Evolutionary conservation across 768 basidiomycete species (phyloP), one percentile per base, ranked within the genome.

Genomic region (Podaxis mareebaensis): DNA sequence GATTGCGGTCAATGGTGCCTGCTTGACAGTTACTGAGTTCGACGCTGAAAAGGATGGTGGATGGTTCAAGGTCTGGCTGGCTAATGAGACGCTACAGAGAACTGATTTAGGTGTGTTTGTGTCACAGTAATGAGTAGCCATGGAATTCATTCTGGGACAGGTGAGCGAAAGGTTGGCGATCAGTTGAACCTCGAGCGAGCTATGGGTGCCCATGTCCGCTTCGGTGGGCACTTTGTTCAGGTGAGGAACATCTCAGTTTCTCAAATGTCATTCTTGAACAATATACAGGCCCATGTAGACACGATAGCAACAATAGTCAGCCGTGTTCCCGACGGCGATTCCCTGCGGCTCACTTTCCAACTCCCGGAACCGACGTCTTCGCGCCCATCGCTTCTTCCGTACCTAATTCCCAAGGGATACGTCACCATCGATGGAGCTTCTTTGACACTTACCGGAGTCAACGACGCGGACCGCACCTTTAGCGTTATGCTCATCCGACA

Each of bases 181-280:
- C 82, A 87, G 68, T 84, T 98, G 52, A 98, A 99, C 74, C 81
- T 96, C 42, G 97, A 99, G 78, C 85, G 97, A 55, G 97, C 97
- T 2, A 95, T 99, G 93, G 89, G 87, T 22, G 89, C 90, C 4
- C 92, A 95, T 77, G 88, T 85, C 17, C 82, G 96, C 61, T 97
- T 99, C 70, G 97, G 97, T 28, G 97, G 97, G 11, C 97, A 99
- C 73, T 95, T 96, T 72, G 97, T 99, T 22, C 96, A 99, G 86
- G 95, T 93, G 70, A 60, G 69, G 8, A 49, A 17, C 12, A 17
- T 24, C 48, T 22, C 62, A 30, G 10, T 40, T 40, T 38, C 10
- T 40, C 7, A 8, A 33, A 46, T 15, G 2, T 13, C 13, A 11
- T 51, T 3, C 26, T 17, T 28, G 49, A 24, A 46, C 44, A 4